A percentile compares a stretch with the other conserved stretches of the same genome.
Evolutionary conservation across 106 monocot species (phyloP).

Genomic region (Allium cepa): DNA sequence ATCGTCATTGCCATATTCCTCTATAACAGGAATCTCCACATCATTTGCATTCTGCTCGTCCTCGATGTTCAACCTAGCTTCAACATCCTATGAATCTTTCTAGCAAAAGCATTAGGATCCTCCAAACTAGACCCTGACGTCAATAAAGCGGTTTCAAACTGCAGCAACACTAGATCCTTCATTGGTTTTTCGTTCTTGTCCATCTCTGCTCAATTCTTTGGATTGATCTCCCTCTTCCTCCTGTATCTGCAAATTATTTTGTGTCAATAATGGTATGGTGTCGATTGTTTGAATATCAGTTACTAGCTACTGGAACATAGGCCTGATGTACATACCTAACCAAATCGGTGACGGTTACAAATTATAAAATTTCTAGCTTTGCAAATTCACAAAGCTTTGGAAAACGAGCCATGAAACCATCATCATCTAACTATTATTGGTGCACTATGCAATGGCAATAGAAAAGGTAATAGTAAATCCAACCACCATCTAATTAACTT

Average conservation of each 20-base stretch:
- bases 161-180: constrained; percentile 32
- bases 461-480: no score
- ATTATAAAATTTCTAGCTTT: constrained; percentile 63
- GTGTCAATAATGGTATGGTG: no score
- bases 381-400: constrained; percentile 80
- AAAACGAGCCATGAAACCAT: constrained; percentile 92
- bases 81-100: constrained; percentile 40
- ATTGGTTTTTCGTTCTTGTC: constrained; percentile 45
- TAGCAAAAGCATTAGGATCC: constrained; percentile 34
- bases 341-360: constrained; percentile 83
- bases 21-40: no score
- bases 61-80: no score
- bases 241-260: constrained; percentile 1
- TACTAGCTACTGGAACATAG: no score
- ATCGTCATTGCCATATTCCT: no score
- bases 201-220: constrained; percentile 27
- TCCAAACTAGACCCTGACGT: constrained; percentile 20
- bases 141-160: constrained; percentile 29
- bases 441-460: no score
- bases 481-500: no score
- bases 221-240: constrained; percentile 44
- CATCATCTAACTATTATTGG: no score
- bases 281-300: no score
- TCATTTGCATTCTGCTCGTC: no score
- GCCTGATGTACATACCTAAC: constrained; percentile 38